Base-by-base conservation (phyloP, 306 rosid species). In the Calophaca sinica region DNA sequence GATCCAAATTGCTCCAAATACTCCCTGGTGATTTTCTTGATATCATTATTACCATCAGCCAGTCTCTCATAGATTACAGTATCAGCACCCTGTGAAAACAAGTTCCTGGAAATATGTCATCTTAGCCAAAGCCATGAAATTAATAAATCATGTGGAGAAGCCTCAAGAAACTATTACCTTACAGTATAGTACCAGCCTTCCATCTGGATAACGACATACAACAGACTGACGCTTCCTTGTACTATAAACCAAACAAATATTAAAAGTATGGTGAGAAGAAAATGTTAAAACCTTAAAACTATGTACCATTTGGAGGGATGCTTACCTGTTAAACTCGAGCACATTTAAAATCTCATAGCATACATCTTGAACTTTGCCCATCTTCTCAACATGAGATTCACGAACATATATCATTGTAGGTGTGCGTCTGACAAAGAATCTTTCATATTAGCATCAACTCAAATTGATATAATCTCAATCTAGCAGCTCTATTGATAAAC, bases 181-280 rank as follows among this genome's bases (percentile, higher is more conserved):
- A 86, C 97, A 88, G 86, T 94, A 94, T 75, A 94, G 80, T 44
- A 91, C 88, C 81, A 94, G 96, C 83, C 93, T 86, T 59, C 98
- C 98, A 88, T 94, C 90, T 6, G 94, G 92, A 86, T 88, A 94
- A 35, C 96, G 97, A 71, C 98, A 94, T 64, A 94, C 88, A 70
- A 94, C 97, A 36, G 98, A 94, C 76, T 94, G 98, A 49, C 98
- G 98, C 89, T 94, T 94, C 88, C 98, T 86, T 62, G 93, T 90
- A 87, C 97, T 94, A 81, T 73, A 74, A 77, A 53, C 45, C 14
- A 57, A 81, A 63, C 77, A 83, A 55, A 42, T 71, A 70, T 62
- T 49, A 62, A 49, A 83, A 72, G 68, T 51, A 54, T 72, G 61
- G 20, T 83, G 50, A 70, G 54, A 46, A 59, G 26, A 72, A 29